These are phyloP conservation scores for Fennellomyces sp. DNA, from an alignment of 371 early-diverging fungal genomes.

Conservation along the genomic window DNA sequence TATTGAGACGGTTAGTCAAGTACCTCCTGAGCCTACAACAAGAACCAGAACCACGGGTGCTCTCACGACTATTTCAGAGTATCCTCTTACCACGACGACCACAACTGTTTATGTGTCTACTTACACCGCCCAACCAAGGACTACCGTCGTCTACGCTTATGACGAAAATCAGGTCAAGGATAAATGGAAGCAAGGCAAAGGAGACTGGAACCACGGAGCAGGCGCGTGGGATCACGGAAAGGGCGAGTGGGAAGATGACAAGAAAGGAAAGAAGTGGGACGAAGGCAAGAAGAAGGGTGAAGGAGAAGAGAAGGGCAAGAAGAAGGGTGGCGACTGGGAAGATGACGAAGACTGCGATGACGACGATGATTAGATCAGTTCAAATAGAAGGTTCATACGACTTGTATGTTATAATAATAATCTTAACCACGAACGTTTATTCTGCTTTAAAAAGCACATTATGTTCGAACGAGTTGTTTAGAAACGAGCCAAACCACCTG, in stretches of 20 bases:
- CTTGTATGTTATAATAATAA: too few species aligned
- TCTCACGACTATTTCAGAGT: neutral
- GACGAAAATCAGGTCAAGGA: neutral
- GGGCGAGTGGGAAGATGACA: neutral
- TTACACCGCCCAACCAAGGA: too few species aligned
- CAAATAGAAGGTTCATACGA: too few species aligned
- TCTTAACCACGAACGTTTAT: too few species aligned
- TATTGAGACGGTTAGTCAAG: too few species aligned
- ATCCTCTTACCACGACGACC: neutral
- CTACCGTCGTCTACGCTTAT: neutral
- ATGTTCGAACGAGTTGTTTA: slow-evolving; percentile 19
- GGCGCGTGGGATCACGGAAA: neutral
- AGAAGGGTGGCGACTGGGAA: neutral
- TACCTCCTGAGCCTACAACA: neutral
- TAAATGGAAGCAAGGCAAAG: neutral
- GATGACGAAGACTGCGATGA: neutral
- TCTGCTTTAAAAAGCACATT: neutral
- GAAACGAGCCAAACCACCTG: slow-evolving; percentile 57
- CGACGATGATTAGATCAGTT: neutral
- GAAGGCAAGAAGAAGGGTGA: neutral
- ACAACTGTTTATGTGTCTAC: neutral
- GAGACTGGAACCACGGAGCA: neutral
- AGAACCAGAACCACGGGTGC: neutral
- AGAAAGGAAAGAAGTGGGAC: neutral
- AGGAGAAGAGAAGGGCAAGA: neutral